Evolutionary conservation across 2,329 filamentous ascomycete species (phyloP).

Genomic region (Epicoccum nigrum): DNA sequence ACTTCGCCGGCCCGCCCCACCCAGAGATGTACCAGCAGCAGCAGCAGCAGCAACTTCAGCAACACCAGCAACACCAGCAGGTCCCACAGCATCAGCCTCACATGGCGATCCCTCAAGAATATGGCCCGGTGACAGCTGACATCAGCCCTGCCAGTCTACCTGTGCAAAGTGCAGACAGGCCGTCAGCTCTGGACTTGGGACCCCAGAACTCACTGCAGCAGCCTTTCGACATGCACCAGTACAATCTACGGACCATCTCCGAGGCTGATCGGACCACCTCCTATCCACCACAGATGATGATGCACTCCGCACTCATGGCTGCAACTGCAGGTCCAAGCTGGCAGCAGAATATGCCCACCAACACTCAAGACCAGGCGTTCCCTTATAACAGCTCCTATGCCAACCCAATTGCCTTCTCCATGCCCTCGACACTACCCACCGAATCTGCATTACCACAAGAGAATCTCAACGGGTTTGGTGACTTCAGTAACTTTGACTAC

Average conservation of each 20-base stretch:
- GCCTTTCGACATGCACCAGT: conserved; percentile 43
- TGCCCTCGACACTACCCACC: conserved; percentile 30
- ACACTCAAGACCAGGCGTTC: conserved; percentile 25
- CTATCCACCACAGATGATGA: conserved; percentile 42
- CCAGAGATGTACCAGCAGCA: conserved; percentile 17
- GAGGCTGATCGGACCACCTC: conserved; percentile 36
- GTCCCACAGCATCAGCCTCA: conserved; percentile 31
- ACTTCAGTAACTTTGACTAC: conserved; percentile 37
- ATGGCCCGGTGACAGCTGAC: conserved; percentile 38
- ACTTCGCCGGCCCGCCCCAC: conserved; percentile 13
- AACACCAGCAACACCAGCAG: conserved; percentile 10
- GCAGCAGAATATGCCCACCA: conserved; percentile 36
- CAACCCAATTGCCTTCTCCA: conserved; percentile 33
- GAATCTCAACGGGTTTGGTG: conserved; percentile 32
- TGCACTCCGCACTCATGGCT: conserved; percentile 45
- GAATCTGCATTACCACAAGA: conserved; percentile 31
- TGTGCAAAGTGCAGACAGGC: conserved; percentile 38
- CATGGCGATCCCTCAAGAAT: conserved; percentile 37
- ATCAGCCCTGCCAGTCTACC: conserved; percentile 45
- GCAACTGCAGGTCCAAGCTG: conserved; percentile 42
- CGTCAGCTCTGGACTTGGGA: conserved; percentile 40
- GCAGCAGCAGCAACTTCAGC: background rate
- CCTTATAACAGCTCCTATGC: conserved; percentile 32
- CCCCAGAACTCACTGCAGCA: conserved; percentile 41
- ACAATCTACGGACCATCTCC: conserved; percentile 42